Evolutionary conservation across 2,329 filamentous ascomycete genomes (phyloP).

Genomic region (Fusarium sp.): DNA sequence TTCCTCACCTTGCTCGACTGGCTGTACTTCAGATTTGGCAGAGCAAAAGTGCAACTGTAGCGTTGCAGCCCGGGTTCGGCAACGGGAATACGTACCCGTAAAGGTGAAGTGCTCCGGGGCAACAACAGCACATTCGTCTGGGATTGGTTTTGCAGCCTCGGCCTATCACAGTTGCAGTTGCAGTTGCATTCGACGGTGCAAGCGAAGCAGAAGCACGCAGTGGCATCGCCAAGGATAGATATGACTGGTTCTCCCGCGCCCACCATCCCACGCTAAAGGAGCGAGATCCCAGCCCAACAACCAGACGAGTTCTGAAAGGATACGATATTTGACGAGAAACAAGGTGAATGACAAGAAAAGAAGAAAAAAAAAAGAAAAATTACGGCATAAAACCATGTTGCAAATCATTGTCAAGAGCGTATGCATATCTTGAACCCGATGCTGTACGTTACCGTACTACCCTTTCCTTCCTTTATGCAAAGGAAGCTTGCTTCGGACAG

Average conservation of each 20-base stretch:
- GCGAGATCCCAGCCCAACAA: slow-evolving; percentile 12
- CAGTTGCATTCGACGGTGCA: background rate
- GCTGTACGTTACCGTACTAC: background rate
- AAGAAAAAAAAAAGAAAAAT: background rate
- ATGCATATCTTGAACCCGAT: background rate
- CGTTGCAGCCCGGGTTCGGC: slow-evolving; percentile 25
- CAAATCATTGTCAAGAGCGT: background rate
- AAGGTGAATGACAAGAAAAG: background rate
- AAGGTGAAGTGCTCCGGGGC: slow-evolving; percentile 28
- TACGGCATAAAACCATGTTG: slow-evolving; percentile 10
- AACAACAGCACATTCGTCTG: slow-evolving; percentile 13
- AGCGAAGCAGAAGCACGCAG: slow-evolving; percentile 12
- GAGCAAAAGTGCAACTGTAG: slow-evolving; percentile 19
- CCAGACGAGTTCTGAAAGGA: background rate
- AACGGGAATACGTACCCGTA: slow-evolving; percentile 28
- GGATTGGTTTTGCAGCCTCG: slow-evolving; percentile 9
- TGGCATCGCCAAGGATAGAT: slow-evolving; percentile 24
- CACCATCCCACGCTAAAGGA: slow-evolving; percentile 17
- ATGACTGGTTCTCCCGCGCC: slow-evolving; percentile 21
- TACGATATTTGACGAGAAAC: background rate
- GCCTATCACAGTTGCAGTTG: slow-evolving; percentile 18
- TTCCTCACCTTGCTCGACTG: background rate
- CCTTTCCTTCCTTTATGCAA: background rate
- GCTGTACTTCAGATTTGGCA: background rate
- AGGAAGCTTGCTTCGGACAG: background rate